Evolutionary conservation across 108 stramenopile genomes (phyloP).

Genomic region (Pseudonitzschia pungens): DNA sequence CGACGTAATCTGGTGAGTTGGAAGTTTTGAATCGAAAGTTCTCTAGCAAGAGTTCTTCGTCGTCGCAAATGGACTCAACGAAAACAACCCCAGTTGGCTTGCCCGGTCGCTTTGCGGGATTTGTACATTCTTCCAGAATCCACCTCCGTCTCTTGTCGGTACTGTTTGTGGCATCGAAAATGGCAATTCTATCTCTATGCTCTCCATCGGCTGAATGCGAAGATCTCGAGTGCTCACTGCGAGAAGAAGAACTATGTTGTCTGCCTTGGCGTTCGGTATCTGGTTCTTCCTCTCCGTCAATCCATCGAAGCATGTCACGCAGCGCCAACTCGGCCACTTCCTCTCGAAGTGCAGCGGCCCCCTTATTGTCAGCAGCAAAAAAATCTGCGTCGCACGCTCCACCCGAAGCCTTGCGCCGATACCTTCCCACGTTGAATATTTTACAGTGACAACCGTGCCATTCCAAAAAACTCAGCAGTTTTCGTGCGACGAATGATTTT

Average conservation of each 20-base stretch:
- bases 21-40: constrained; percentile 80
- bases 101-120: constrained; percentile 48
- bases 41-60: constrained; percentile 74
- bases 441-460: constrained; percentile 78
- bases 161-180: constrained; percentile 98
- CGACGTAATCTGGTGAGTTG: constrained; percentile 83
- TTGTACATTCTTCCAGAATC: constrained; percentile 81
- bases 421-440: constrained; percentile 91
- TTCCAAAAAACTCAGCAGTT: constrained; percentile 74
- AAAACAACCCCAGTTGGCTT: constrained; percentile 87
- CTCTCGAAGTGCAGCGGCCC: constrained; percentile 67
- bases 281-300: constrained; percentile 59
- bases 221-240: constrained; percentile 9
- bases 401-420: constrained; percentile 64
- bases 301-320: constrained; percentile 79
- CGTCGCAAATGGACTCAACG: constrained; percentile 96
- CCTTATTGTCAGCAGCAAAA: constrained; percentile 72
- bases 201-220: constrained; percentile 6
- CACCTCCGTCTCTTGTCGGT: constrained; percentile 72
- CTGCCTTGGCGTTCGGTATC: constrained; percentile 18
- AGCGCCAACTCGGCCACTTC: constrained; percentile 67
- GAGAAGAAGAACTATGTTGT: neutral
- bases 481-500: constrained; percentile 90
- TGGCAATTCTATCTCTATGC: constrained; percentile 69
- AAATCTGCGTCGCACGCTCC: constrained; percentile 82